phyloP scores from a whole-genome alignment of 1,139 yeast genomes.

The Saccharomycopsis hybrid region DNA sequence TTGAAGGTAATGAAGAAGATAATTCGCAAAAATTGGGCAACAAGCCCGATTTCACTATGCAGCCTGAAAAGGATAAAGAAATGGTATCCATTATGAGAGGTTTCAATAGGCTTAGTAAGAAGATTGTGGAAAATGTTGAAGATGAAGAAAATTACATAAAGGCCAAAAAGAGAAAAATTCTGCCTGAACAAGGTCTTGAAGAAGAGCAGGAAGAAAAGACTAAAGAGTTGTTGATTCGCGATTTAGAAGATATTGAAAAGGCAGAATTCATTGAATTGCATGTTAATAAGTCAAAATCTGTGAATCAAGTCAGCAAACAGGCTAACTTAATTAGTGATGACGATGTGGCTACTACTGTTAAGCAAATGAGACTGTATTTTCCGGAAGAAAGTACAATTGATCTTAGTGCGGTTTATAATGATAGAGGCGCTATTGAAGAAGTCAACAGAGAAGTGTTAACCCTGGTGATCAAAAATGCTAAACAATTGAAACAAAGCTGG shows the following conservation, averaged over 20 bases:
- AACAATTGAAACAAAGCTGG: slow-evolving; percentile 41
- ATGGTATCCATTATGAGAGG: slow-evolving; percentile 72
- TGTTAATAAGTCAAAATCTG: slow-evolving; percentile 31
- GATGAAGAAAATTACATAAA: slow-evolving; percentile 32
- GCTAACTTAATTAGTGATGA: neutral
- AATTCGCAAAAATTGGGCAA: slow-evolving; percentile 75
- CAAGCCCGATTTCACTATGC: slow-evolving; percentile 50
- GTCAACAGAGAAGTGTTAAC: slow-evolving; percentile 14
- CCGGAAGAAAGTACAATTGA: slow-evolving; percentile 14
- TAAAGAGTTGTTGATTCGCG: slow-evolving; percentile 54
- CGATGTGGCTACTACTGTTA: slow-evolving; percentile 7
- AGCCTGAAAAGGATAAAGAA: slow-evolving; percentile 47
- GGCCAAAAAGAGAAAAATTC: slow-evolving; percentile 25
- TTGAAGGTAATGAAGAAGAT: slow-evolving; percentile 76
- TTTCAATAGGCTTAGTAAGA: slow-evolving; percentile 81
- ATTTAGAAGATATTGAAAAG: slow-evolving; percentile 46
- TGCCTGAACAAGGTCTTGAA: slow-evolving; percentile 27
- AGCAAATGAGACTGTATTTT: slow-evolving; percentile 9
- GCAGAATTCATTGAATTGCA: slow-evolving; percentile 55
- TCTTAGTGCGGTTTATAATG: slow-evolving; percentile 9
- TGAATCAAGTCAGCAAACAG: slow-evolving; percentile 16
- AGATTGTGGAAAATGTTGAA: slow-evolving; percentile 61
- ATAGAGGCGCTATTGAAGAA: slow-evolving; percentile 14
- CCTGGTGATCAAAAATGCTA: slow-evolving; percentile 23
- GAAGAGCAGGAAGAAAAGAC: slow-evolving; percentile 31